Conservation (phyloP, 148 eudicot genomes). For the Nyssa sinensis region DNA sequence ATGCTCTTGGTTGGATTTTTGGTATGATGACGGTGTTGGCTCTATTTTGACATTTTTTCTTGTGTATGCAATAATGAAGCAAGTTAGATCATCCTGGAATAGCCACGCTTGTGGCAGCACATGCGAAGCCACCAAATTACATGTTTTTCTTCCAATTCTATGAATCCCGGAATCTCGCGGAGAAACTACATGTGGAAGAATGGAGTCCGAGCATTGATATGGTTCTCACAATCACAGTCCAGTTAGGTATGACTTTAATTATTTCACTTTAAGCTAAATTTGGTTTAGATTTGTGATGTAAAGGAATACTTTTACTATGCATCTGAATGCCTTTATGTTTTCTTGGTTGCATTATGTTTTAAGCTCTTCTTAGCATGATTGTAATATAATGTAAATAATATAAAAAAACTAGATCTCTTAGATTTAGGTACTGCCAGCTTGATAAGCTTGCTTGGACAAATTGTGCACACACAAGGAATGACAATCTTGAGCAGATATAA, state of each 20-base stretch:
- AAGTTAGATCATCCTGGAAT: constrained; percentile 86
- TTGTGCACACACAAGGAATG: no score
- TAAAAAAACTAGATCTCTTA: no score
- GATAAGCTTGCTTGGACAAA: no score
- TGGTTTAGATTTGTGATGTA: neutral
- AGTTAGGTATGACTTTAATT: constrained; percentile 48
- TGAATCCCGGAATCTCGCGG: constrained; percentile 68
- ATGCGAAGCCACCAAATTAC: constrained; percentile 92
- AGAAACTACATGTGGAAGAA: constrained; percentile 84
- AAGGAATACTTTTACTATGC: no score
- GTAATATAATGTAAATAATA: no score
- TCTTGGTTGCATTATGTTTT: neutral
- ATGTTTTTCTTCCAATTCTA: constrained; percentile 84
- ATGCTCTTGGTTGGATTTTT: neutral
- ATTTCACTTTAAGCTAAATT: neutral
- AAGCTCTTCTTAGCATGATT: neutral
- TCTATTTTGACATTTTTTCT: constrained; percentile 8
- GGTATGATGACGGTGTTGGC: neutral
- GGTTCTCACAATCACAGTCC: constrained; percentile 44
- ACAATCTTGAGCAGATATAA: no score
- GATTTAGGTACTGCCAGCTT: no score
- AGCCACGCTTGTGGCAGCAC: constrained; percentile 78
- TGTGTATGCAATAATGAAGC: constrained; percentile 44
- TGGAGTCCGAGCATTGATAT: constrained; percentile 71
- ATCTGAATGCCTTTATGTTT: no score